Conservation (phyloP, 2,329 filamentous ascomycete species). For the Chrysoporthe deuterocubensis region DNA sequence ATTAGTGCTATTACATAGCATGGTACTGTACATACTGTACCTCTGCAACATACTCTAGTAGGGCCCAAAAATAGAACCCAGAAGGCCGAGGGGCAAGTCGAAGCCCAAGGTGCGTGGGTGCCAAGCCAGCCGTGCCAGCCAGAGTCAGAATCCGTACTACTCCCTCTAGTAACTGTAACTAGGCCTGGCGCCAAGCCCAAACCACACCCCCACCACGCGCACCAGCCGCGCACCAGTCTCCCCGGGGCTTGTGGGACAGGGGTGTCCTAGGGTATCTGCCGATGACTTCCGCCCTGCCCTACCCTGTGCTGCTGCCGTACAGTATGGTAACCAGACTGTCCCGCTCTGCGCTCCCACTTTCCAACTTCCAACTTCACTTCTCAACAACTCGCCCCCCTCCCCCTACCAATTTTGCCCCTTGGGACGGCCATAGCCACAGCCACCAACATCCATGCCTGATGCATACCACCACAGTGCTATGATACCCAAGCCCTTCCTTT, state of each 20-base stretch:
- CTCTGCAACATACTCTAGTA: background rate
- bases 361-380: conserved; percentile 2
- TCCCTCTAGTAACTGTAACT: background rate
- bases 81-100: background rate
- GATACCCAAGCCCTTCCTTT: background rate
- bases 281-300: background rate
- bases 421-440: background rate
- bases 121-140: too few relatives aligned
- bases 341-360: background rate
- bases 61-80: background rate
- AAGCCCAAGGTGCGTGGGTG: too few relatives aligned
- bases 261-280: background rate
- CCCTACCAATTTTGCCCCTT: background rate
- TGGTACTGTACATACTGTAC: background rate
- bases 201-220: background rate
- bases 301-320: too few relatives aligned
- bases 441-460: background rate
- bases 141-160: background rate
- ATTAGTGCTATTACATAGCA: background rate
- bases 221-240: background rate
- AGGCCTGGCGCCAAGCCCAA: background rate
- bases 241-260: background rate
- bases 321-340: background rate
- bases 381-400: background rate
- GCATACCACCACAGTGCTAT: background rate